phyloP scores from a whole-genome alignment of 192 early-diverging fungal species.

The Backusella morwellensis region DNA sequence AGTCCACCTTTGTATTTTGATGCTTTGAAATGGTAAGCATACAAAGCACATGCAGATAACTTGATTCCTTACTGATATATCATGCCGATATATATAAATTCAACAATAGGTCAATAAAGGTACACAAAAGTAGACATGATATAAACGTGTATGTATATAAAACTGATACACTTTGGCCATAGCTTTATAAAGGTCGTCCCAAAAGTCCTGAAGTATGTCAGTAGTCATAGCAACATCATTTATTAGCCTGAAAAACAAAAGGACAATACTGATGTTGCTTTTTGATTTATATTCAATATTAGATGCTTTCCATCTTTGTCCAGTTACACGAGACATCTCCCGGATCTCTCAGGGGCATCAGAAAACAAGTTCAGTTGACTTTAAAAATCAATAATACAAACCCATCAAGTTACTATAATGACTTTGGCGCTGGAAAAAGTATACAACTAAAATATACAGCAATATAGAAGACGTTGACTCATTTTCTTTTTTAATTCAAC shows the following conservation, averaged over 20 bases:
- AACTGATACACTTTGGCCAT: not conserved
- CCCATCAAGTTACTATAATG: conserved; percentile 13
- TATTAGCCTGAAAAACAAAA: not conserved
- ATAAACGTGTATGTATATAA: not conserved
- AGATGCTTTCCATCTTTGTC: conserved; percentile 12
- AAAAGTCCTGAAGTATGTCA: conserved; percentile 7
- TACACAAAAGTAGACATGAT: not conserved
- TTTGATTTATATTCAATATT: not conserved
- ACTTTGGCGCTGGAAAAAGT: conserved; percentile 14
- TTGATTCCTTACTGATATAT: not conserved
- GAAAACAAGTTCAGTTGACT: conserved; percentile 10
- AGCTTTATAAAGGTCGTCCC: not conserved
- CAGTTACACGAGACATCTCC: conserved; percentile 14
- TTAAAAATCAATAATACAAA: conserved; percentile 9
- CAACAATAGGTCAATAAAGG: conserved; percentile 2
- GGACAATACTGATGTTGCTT: not conserved
- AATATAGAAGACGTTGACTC: not conserved
- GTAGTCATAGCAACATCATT: not conserved
- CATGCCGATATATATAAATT: not conserved
- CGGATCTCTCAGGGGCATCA: conserved; percentile 9
- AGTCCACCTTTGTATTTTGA: conserved; percentile 6
- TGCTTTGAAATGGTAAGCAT: conserved; percentile 7
- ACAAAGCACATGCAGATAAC: not conserved
- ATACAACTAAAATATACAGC: not conserved
- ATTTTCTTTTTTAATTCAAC: not conserved